Evolutionary conservation across 805 yeast species (phyloP), one percentile per base, ranked within the genome.

Genomic region (Candida chauliodis): DNA sequence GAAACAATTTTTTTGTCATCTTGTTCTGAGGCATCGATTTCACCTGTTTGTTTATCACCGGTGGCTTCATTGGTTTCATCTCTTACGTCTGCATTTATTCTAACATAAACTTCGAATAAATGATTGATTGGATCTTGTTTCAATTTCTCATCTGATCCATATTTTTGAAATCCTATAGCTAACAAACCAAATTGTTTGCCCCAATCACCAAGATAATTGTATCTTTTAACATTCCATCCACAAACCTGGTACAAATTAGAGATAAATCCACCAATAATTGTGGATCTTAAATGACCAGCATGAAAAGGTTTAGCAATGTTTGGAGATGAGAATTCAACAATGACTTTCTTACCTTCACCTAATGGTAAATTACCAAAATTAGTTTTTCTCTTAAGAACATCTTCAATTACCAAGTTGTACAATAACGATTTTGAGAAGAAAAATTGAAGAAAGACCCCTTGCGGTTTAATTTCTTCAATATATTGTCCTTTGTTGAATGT

Each of bases 271-370:
- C 99, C 99, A 59, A 93, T 93, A 56, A 93, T 93, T 31, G 99
- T 93, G 22, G 95, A 85, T 66, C 99, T 83, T 63, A 93, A 78
- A 63, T 93, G 99, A 43, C 99, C 99, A 39, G 99, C 99, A 59
- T 93, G 99, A 84, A 93, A 93, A 9, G 99, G 99, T 68, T 93
- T 93, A 48, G 99, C 99, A 56, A 93, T 91, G 65, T 93, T 93
- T 48, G 99, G 99, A 24, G 98, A 90, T 2, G 96, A 87, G 56
- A 93, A 93, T 63, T 93, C 99, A 51, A 93, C 75, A 31, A 89
- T 53, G 13, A 84, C 73, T 46, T 71, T 82, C 66, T 88, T 84
- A 46, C 79, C 80, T 28, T 64, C 63, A 41, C 93, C 96, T 39
- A 85, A 52, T 34, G 89, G 86, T 50, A 81, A 69, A 32, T 79